These are phyloP conservation scores for Boechera retrofracta DNA, from an alignment of 345 rosid species.

Conservation along the genomic window DNA sequence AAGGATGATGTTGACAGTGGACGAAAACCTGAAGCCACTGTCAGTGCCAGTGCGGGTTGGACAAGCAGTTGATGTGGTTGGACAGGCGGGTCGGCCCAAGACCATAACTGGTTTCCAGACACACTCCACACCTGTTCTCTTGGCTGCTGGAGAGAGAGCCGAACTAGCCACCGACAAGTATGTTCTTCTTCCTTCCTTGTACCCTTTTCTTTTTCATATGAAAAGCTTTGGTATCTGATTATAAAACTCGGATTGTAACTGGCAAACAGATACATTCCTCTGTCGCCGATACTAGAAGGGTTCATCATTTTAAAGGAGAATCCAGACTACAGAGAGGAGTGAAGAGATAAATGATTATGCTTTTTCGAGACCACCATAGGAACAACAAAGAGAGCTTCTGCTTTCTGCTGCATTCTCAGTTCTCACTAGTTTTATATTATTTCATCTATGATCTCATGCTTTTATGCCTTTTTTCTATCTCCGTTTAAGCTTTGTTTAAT, in stretches of 20 bases:
- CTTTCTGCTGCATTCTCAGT: constrained; percentile 4
- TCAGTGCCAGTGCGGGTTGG: constrained; percentile 95
- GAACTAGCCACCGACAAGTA: constrained; percentile 95
- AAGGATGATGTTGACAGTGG: constrained; percentile 92
- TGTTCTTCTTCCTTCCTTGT: constrained; percentile 26
- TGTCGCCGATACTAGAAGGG: constrained; percentile 92
- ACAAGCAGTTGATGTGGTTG: constrained; percentile 96
- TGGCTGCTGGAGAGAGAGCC: constrained; percentile 95
- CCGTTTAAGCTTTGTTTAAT: background rate
- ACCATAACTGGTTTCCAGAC: constrained; percentile 98
- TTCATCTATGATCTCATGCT: constrained; percentile 2
- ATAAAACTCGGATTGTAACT: background rate
- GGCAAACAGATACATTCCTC: constrained; percentile 74
- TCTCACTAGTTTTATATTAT: background rate
- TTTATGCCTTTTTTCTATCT: background rate
- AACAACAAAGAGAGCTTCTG: constrained; percentile 4
- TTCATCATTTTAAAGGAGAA: constrained; percentile 82
- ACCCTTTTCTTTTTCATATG: background rate
- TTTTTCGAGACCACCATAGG: constrained; percentile 17
- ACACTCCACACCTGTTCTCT: constrained; percentile 89
- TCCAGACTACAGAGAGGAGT: constrained; percentile 81
- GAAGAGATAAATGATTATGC: constrained; percentile 4
- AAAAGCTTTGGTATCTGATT: constrained; percentile 10
- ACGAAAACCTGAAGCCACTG: constrained; percentile 79
- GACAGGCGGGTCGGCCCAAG: constrained; percentile 96